Evolutionary conservation across 495 filamentous ascomycete genomes (phyloP), one percentile per base, ranked within the genome.

Genomic region (Staphylotrichum tortipilum): DNA sequence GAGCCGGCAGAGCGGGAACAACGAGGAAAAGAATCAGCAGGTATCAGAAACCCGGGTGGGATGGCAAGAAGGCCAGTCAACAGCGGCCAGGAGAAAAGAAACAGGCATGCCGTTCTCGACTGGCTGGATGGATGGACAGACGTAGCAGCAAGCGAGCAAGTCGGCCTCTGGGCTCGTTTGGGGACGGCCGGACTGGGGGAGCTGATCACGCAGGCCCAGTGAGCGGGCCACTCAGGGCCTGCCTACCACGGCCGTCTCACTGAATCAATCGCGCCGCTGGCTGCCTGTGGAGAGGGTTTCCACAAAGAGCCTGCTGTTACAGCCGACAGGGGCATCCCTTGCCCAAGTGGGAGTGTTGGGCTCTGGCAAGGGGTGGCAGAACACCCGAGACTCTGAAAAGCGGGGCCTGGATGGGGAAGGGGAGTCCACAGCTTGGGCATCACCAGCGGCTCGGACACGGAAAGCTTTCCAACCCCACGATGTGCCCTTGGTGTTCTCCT

Each of bases 171-270:
- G 59, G 44, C 52, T 50, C 33, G 60, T 58, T 55, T 58, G 47
- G 57, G 35, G 52, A 54, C 44, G 36, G 47, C 47, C 46, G 49
- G 46, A 50, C 50, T 59, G 53, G 55, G 56, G 50, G 41, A 55
- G 60, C 30, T 55, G 61, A 66, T 66, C 63, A 66, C 64, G 61
- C 61, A 61, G 54, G 51, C 55, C 59, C 45, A 40, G 36, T 39
- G 47, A 44, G 48, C n/a, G n/a, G n/a, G n/a, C n/a, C n/a, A n/a
- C n/a, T n/a, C n/a, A 51, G 39, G 44, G 37, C 29, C 36, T 46
- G 48, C 49, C 56, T 54, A 57, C 57, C 56, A 50, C 52, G 58
- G 50, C 50, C 47, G 44, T n/a, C n/a, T n/a, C 61, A 58, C 47
- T 47, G 43, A 49, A 45, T 51, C n/a, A n/a, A n/a, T n/a, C n/a